Base-by-base conservation (phyloP, 23 red algal genomes). In the Gracilaria domingensis region DNA sequence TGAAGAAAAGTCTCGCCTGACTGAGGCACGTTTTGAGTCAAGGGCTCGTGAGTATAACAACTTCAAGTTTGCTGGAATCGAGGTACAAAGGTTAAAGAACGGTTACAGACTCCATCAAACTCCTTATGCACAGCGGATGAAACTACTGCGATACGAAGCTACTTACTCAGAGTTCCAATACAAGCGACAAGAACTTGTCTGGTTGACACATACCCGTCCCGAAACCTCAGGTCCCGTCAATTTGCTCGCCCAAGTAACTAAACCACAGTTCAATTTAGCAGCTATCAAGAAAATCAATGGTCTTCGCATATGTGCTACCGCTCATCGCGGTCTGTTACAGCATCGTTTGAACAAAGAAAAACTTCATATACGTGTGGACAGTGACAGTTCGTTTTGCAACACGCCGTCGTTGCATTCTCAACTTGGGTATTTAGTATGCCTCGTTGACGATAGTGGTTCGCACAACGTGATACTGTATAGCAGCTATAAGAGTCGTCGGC, bases 1-100 rank as follows among this genome's bases (percentile, higher is more conserved):
- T 26, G 54, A 61, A 2, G 8, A 42, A 16, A 12, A 66, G 11
- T 62, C 57, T 29, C 4, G 40, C 16, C 14, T 36, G 2, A 84
- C 53, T 16, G 56, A 65, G 39, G 1, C 36, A 9, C 50, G 54
- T 17, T 66, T 65, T 37, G 26, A 84, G 7, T 84, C 57, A n/a
- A 82, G 60, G 60, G 49, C 78, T 12, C 42, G 78, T 9, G 0
- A 57, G 21, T 82, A 56, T 60, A 33, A 64, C 1, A 16, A 84
- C 12, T 84, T 65, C 35, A 60, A 40, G 7, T 67, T 84, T 25
- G 56, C 80, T 36, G 80, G 57, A 1, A 66, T 84, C 26, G 40
- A 84, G 1, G 32, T 81, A 1, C 0, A 2, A 28, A 8, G 2
- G 2, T 30, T 12, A 2, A 29, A 9, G 8, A 11, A 62, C 6